phyloP scores from a whole-genome alignment of 2,329 filamentous ascomycete genomes.

The Aspergillus costaricaensis region DNA sequence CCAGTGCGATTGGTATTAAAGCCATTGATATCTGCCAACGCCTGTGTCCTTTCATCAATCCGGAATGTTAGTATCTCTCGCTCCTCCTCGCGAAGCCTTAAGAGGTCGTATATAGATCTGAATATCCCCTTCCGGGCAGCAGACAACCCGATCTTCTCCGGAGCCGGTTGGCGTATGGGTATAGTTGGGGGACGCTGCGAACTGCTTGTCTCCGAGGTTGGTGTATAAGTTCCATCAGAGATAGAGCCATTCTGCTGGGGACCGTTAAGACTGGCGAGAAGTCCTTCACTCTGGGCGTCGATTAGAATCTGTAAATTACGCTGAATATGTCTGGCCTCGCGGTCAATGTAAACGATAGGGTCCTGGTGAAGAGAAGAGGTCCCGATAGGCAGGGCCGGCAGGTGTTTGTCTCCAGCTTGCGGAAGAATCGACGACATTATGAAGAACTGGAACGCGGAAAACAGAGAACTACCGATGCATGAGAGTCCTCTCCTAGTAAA shows the following conservation, averaged over 20 bases:
- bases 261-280: conserved; percentile 51
- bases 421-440: conserved; percentile 37
- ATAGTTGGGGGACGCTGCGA: conserved; percentile 39
- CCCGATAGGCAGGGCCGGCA: conserved; percentile 33
- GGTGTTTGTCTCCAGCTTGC: conserved; percentile 24
- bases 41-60: conserved; percentile 47
- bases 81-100: conserved; percentile 59
- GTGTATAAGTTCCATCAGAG: conserved; percentile 50
- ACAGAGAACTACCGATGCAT: background rate
- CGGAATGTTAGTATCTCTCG: conserved; percentile 52
- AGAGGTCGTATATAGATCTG: conserved; percentile 57
- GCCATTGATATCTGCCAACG: conserved; percentile 52
- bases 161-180: conserved; percentile 41
- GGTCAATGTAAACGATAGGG: conserved; percentile 53
- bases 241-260: conserved; percentile 42
- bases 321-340: conserved; percentile 57
- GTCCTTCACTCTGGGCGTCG: conserved; percentile 62
- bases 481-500: background rate
- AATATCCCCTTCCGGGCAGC: conserved; percentile 59
- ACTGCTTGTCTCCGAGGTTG: conserved; percentile 32
- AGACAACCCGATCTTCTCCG: conserved; percentile 54
- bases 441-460: conserved; percentile 3
- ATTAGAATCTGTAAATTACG: conserved; percentile 60
- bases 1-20: conserved; percentile 55
- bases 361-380: conserved; percentile 37